Percentiles rank a stretch among this genome's conserved stretches.
Evolutionary conservation across 331 rosid species (phyloP).

Genomic region (Quercus phellos): DNA sequence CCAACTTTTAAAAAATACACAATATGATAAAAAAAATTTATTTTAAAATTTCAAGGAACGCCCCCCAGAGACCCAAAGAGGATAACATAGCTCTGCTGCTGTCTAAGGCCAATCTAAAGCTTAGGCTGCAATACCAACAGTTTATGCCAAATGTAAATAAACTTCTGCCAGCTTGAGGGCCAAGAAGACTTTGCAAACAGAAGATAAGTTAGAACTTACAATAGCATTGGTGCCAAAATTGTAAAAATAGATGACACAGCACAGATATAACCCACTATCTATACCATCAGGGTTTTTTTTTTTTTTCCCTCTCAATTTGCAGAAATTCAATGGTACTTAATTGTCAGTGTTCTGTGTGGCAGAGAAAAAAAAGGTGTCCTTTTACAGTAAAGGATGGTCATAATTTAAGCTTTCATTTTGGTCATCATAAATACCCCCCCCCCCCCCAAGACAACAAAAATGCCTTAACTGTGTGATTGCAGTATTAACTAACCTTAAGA

Average conservation of each 20-base stretch:
- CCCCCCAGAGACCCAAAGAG: too few species aligned
- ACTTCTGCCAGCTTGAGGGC: neutral
- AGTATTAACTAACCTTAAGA: conserved; percentile 64
- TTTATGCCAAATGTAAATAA: neutral
- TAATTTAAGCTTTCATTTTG: neutral
- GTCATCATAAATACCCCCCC: neutral
- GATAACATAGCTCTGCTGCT: too few species aligned
- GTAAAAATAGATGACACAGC: neutral
- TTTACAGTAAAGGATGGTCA: neutral
- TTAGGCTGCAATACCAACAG: neutral
- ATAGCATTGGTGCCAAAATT: neutral
- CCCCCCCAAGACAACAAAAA: conserved; percentile 10
- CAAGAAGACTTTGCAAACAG: neutral
- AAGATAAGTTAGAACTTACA: neutral
- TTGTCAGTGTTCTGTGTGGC: neutral
- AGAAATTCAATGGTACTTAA: neutral
- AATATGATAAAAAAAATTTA: too few species aligned
- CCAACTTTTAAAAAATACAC: too few species aligned
- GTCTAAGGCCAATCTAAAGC: neutral
- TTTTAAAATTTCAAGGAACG: too few species aligned
- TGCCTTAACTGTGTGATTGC: conserved; percentile 4
- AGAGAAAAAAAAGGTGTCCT: neutral
- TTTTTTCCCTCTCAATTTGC: neutral
- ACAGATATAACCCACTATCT: neutral
- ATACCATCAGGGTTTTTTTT: too few species aligned